phyloP scores from a whole-genome alignment of 2,329 filamentous ascomycete genomes.

The Mycosphaerella sp. region DNA sequence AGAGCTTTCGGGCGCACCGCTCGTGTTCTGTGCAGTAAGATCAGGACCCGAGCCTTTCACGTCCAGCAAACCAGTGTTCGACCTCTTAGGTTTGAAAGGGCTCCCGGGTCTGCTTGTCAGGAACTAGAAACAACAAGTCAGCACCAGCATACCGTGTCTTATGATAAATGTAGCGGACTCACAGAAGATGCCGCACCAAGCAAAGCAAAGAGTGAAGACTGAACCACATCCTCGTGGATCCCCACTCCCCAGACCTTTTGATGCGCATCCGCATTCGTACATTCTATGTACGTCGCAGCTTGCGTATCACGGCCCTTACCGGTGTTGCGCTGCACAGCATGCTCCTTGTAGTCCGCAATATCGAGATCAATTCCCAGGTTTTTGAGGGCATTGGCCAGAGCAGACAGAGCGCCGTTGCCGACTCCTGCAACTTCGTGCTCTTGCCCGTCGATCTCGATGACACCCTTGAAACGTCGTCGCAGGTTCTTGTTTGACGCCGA shows the following conservation, averaged over 20 bases:
- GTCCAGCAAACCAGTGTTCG: conserved; percentile 41
- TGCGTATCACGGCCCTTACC: conserved; percentile 63
- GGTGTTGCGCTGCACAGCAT: conserved; percentile 56
- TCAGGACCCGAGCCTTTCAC: conserved; percentile 8
- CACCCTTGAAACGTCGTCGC: conserved; percentile 74
- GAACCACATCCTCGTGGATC: conserved; percentile 86
- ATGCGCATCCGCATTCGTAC: conserved; percentile 59
- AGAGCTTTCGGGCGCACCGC: conserved; percentile 27
- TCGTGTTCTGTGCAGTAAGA: conserved; percentile 27
- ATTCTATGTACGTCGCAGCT: conserved; percentile 94
- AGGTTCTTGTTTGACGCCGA: conserved; percentile 65
- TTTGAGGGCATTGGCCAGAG: conserved; percentile 73
- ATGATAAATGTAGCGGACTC: conserved; percentile 38
- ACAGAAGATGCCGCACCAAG: conserved; percentile 81
- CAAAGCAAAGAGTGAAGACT: conserved; percentile 79
- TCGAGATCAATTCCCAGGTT: conserved; percentile 78
- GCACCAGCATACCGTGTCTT: background rate
- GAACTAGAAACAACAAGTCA: conserved; percentile 45
- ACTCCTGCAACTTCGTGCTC: conserved; percentile 73
- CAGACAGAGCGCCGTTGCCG: conserved; percentile 87
- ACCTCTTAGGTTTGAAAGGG: conserved; percentile 54
- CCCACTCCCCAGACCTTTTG: conserved; percentile 84
- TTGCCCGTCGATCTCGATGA: conserved; percentile 71
- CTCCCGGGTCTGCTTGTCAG: conserved; percentile 63
- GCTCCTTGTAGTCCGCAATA: conserved; percentile 92